Base-by-base conservation (phyloP, 345 rosid species). In the Cardamine chenopodiifolia region DNA sequence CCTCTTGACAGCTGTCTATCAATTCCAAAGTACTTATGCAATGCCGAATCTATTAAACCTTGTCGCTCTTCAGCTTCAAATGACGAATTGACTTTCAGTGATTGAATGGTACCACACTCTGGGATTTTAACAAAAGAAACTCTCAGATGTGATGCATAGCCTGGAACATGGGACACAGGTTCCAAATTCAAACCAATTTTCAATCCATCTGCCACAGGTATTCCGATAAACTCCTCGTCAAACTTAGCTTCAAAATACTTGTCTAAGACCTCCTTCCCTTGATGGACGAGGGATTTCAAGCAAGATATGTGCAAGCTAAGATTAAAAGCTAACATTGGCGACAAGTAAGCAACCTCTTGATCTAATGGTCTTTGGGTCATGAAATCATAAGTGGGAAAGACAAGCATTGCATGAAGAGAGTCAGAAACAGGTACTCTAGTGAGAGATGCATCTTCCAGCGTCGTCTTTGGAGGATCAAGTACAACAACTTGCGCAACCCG, bases 91-190 rank as follows among this genome's bases (percentile, higher is more conserved):
- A 86, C 84, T 79, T 57, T 87, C 74, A 95, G 68, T 25, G 91
- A 84, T 62, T 79, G 89, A 53, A 95, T 85, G 35, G 82, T 80
- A 72, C 97, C 93, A 80, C 97, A 95, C 71, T 95, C 97, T 3
- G 97, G 99, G 29, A 92, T 83, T 85, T 90, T 95, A 73, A 92
- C 82, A 70, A 92, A 92, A 28, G 97, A 90, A 85, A 82, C 85
- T 79, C 97, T 83, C 79, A 92, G 74, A 73, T 92, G 97, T 5
- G 97, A 89, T n/a, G 99, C 99, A 80, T 85, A 90, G 18, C 79
- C 86, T 18, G 96, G 96, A 32, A 75, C 73, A 42, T 63, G 69
- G 18, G 63, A 66, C 56, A 83, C 59, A 62, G 92, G 88, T 80
- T 89, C 82, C 78, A 95, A 73, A 55, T 72, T 84, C 74, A 95